Percentiles rank a stretch among this genome's conserved stretches.
Conservation (phyloP, 192 early-diverging fungal genomes). For the Lobulomyces angularis region DNA sequence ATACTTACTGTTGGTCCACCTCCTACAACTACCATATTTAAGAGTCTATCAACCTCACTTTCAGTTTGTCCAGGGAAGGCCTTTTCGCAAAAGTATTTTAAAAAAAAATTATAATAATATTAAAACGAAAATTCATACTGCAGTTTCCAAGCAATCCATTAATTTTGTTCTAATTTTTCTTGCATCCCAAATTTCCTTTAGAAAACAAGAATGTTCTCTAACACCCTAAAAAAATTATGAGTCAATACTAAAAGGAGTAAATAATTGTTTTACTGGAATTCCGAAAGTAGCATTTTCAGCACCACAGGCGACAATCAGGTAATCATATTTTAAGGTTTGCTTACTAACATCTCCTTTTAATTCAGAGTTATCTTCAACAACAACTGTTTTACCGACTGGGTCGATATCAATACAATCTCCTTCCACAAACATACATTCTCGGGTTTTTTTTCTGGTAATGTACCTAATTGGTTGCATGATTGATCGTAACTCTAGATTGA, state of each 20-base stretch:
- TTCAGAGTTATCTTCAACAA: conserved; percentile 63
- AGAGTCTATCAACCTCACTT: conserved; percentile 55
- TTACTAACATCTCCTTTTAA: conserved; percentile 43
- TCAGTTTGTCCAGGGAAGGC: conserved; percentile 62
- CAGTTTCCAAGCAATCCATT: conserved; percentile 59
- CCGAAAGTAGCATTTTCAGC: conserved; percentile 72
- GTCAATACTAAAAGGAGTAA: no score
- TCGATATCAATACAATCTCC: conserved; percentile 85
- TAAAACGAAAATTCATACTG: conserved; percentile 1
- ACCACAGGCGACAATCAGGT: conserved; percentile 63
- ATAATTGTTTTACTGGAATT: no score
- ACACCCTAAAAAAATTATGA: no score
- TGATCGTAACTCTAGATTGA: conserved; percentile 67
- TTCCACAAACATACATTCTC: conserved; percentile 77
- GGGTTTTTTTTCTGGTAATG: conserved; percentile 74
- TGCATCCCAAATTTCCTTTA: conserved; percentile 68
- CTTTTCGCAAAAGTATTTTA: no score
- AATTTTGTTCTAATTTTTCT: conserved; percentile 61
- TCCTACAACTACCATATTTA: conserved; percentile 73
- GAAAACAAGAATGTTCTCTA: conserved; percentile 58
- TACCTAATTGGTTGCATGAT: conserved; percentile 81
- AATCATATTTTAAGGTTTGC: conserved; percentile 58
- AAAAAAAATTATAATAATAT: conserved; percentile 11
- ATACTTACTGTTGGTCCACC: conserved; percentile 47
- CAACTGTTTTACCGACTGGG: conserved; percentile 62